phyloP scores from a whole-genome alignment of 1,284 basidiomycete species.

The Cutaneotrichosporon curvatum region DNA sequence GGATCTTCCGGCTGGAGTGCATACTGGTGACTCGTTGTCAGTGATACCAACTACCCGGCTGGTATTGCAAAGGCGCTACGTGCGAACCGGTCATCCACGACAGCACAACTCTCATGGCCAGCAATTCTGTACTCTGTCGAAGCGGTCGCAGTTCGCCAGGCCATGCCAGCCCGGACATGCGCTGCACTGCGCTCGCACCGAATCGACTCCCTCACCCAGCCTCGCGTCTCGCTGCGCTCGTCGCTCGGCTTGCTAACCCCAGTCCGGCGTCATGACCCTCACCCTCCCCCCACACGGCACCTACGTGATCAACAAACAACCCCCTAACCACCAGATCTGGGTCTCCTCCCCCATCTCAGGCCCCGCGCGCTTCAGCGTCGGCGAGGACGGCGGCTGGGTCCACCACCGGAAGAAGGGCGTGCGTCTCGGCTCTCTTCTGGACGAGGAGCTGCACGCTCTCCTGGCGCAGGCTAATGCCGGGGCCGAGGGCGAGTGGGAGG shows the following conservation, averaged over 20 bases:
- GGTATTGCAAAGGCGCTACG: too few species aligned
- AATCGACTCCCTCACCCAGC: too few species aligned
- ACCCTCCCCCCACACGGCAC: conserved; percentile 74
- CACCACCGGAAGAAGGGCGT: conserved; percentile 61
- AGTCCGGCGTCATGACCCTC: conserved; percentile 88
- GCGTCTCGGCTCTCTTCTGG: conserved; percentile 60
- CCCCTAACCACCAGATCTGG: conserved; percentile 99
- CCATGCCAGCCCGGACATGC: too few species aligned
- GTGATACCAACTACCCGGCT: too few species aligned
- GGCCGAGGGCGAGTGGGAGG: conserved; percentile 33
- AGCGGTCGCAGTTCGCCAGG: too few species aligned
- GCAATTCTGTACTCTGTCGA: too few species aligned
- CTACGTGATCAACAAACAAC: conserved; percentile 99
- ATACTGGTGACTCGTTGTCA: neutral
- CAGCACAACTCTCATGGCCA: too few species aligned
- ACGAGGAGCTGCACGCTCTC: conserved; percentile 44
- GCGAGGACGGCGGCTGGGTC: conserved; percentile 55
- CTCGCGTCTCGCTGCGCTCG: neutral
- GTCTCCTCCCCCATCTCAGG: conserved; percentile 85
- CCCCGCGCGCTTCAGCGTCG: conserved; percentile 79
- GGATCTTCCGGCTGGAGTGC: neutral
- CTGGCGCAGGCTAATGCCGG: conserved; percentile 34
- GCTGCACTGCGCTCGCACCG: too few species aligned
- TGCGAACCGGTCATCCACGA: too few species aligned
- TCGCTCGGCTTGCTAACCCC: conserved; percentile 3